phyloP scores from a whole-genome alignment of 1,139 yeast species.

The Blastobotrys capitulatus region DNA sequence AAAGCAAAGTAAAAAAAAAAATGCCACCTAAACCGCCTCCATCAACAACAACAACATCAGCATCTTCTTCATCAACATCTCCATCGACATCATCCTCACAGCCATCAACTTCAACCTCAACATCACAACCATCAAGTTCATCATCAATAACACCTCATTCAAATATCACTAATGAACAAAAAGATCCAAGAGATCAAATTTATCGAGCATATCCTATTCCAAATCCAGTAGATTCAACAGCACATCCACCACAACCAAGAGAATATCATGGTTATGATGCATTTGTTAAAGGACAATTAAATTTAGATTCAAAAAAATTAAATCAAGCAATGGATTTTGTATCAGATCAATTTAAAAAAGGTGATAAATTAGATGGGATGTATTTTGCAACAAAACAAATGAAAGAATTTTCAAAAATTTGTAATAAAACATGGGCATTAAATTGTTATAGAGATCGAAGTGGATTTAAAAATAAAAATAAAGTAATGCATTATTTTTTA shows the following conservation, averaged over 20 bases:
- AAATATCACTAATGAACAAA: too few species aligned
- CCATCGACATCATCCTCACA: too few species aligned
- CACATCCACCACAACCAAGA: constrained; percentile 1
- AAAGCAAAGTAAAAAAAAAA: too few species aligned
- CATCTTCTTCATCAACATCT: too few species aligned
- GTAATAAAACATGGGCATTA: constrained; percentile 2
- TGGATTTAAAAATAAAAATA: background rate
- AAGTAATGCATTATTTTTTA: background rate
- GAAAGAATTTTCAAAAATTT: constrained; percentile 5
- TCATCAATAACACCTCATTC: too few species aligned
- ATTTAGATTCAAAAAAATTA: background rate
- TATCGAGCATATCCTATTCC: constrained; percentile 9
- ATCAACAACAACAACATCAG: too few species aligned
- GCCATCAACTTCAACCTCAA: too few species aligned
- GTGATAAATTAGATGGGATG: constrained; percentile 3
- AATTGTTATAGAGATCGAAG: constrained; percentile 1
- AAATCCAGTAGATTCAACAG: background rate
- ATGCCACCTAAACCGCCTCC: too few species aligned
- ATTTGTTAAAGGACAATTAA: constrained; percentile 8
- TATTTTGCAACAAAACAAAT: constrained; percentile 4
- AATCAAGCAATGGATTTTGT: constrained; percentile 4
- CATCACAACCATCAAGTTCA: too few species aligned
- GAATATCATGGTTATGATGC: constrained; percentile 9
- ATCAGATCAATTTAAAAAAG: background rate
- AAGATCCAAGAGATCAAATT: background rate